Evolutionary conservation across 1,284 basidiomycete genomes (phyloP).

Genomic region (Testicularia cyperi): DNA sequence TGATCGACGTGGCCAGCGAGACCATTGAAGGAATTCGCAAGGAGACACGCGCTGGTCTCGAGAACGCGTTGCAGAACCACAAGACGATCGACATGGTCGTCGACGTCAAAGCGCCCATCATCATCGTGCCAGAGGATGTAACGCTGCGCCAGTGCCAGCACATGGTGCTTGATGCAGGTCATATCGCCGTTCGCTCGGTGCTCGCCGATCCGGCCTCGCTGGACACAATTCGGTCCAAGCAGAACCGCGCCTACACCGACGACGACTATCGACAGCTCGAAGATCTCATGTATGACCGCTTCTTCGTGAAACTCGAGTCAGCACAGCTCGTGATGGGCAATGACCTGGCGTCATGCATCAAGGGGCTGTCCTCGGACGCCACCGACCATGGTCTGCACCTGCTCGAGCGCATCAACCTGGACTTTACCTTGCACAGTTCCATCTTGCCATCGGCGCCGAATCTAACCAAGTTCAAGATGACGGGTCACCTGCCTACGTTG

Average conservation of each 20-base stretch:
- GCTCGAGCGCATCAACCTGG: slow-evolving; percentile 88
- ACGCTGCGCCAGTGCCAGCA: slow-evolving; percentile 77
- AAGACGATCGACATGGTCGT: slow-evolving; percentile 94
- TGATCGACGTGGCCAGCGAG: slow-evolving; percentile 80
- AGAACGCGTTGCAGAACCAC: slow-evolving; percentile 87
- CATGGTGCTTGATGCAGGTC: slow-evolving; percentile 92
- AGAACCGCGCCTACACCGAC: slow-evolving; percentile 80
- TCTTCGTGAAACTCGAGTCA: slow-evolving; percentile 79
- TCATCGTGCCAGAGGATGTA: slow-evolving; percentile 88
- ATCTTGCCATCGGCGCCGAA: slow-evolving; percentile 85
- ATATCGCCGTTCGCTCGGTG: slow-evolving; percentile 88
- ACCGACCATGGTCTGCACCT: slow-evolving; percentile 66
- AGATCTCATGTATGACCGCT: slow-evolving; percentile 93
- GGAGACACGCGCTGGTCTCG: slow-evolving; percentile 90
- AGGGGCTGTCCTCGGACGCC: slow-evolving; percentile 67
- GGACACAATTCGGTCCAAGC: slow-evolving; percentile 79
- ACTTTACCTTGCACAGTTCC: slow-evolving; percentile 87
- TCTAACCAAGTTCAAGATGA: slow-evolving; percentile 86
- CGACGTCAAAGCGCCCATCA: slow-evolving; percentile 95
- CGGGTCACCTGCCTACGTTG: slow-evolving; percentile 83
- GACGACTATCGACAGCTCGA: slow-evolving; percentile 87
- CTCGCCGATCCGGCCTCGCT: slow-evolving; percentile 82
- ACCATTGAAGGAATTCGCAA: slow-evolving; percentile 92
- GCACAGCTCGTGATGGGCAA: slow-evolving; percentile 91
- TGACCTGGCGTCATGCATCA: slow-evolving; percentile 76